These are phyloP conservation scores for Sphaerobolus stellatus DNA, from an alignment of 1,284 basidiomycete species.

Conservation along the genomic window DNA sequence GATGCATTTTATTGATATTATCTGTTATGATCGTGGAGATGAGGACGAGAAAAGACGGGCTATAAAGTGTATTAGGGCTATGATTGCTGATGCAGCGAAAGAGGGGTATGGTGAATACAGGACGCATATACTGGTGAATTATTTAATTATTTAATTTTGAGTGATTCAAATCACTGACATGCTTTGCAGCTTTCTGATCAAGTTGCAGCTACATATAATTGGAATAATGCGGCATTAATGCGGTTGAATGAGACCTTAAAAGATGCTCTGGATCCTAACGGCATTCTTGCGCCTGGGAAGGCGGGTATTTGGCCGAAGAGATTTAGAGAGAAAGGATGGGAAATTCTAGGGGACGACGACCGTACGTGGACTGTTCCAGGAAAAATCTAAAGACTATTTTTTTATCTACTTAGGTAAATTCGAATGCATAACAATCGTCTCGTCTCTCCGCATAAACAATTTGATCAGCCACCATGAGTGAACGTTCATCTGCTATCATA, in stretches of 20 bases:
- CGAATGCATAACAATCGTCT: too few species aligned
- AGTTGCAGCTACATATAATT: conserved; percentile 4
- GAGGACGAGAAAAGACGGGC: conserved; percentile 3
- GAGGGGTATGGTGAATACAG: conserved; percentile 5
- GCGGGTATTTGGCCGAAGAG: conserved; percentile 3
- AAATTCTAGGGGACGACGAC: too few species aligned
- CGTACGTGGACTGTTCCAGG: too few species aligned
- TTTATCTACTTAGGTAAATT: too few species aligned
- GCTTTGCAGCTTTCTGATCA: conserved; percentile 1
- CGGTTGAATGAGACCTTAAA: conserved; percentile 1
- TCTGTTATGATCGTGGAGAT: neutral
- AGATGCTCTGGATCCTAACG: conserved; percentile 5
- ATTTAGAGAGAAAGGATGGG: conserved; percentile 4
- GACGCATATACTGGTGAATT: conserved; percentile 1
- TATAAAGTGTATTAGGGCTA: neutral
- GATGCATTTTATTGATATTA: conserved; percentile 7
- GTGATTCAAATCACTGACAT: neutral
- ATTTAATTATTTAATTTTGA: neutral
- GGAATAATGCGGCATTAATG: conserved; percentile 7
- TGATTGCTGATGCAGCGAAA: conserved; percentile 5
- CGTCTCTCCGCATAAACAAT: too few species aligned
- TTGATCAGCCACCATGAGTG: too few species aligned
- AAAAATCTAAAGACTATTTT: too few species aligned
- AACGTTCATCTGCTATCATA: too few species aligned
- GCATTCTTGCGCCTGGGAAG: neutral